Evolutionary conservation across 2,329 filamentous ascomycete species (phyloP).

Genomic region (Microsporum ferrugineum): DNA sequence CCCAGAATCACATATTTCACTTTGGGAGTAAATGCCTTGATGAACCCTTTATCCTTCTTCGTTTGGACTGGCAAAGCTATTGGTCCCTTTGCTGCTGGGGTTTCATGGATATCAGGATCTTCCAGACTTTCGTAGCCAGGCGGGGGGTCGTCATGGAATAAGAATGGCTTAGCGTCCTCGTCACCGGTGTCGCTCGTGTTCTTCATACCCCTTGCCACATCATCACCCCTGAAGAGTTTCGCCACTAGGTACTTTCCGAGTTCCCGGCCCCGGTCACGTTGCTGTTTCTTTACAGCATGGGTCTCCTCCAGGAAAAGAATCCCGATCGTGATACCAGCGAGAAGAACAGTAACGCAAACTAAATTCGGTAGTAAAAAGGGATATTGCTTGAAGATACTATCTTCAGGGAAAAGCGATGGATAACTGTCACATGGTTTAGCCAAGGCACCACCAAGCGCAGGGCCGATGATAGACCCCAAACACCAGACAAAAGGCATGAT

Average conservation of each 20-base stretch:
- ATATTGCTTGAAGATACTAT: constrained; percentile 70
- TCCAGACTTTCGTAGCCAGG: constrained; percentile 56
- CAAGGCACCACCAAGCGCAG: constrained; percentile 78
- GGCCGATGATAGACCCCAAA: constrained; percentile 87
- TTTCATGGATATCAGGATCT: constrained; percentile 29
- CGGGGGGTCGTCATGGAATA: constrained; percentile 51
- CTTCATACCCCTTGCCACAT: background rate
- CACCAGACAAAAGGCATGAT: constrained; percentile 99
- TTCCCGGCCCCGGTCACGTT: constrained; percentile 64
- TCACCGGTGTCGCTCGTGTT: background rate
- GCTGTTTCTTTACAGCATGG: constrained; percentile 66
- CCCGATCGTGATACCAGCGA: constrained; percentile 64
- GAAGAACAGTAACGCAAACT: constrained; percentile 71
- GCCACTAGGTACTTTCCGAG: constrained; percentile 58
- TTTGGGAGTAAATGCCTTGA: constrained; percentile 66
- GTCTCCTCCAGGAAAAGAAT: constrained; percentile 89
- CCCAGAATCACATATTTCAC: constrained; percentile 79
- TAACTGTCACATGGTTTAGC: constrained; percentile 78
- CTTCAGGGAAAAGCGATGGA: constrained; percentile 58
- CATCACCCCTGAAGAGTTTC: constrained; percentile 2
- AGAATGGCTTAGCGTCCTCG: constrained; percentile 11
- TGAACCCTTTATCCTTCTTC: constrained; percentile 30
- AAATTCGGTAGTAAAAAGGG: constrained; percentile 88
- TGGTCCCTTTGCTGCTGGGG: constrained; percentile 19
- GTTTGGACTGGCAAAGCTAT: constrained; percentile 9